phyloP scores from a whole-genome alignment of 2,329 filamentous ascomycete genomes.

The Elsinoe ampelina region DNA sequence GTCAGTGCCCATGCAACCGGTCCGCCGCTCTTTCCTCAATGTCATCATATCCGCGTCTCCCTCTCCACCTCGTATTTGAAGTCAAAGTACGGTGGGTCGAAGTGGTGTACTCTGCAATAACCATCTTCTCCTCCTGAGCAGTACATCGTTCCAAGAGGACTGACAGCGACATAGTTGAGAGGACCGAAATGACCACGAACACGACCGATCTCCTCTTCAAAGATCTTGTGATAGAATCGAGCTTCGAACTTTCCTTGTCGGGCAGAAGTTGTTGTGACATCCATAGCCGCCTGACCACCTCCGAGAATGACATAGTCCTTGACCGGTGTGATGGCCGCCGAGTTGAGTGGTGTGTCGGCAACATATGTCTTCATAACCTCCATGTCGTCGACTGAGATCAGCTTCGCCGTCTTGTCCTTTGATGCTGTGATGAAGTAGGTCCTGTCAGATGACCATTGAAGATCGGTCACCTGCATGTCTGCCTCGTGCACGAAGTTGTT shows the following conservation, averaged over 20 bases:
- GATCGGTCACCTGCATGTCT: constrained; percentile 73
- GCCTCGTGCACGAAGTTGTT: constrained; percentile 80
- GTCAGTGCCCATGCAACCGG: background rate
- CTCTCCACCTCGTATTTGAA: constrained; percentile 98
- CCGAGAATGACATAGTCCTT: constrained; percentile 98
- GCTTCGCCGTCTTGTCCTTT: constrained; percentile 96
- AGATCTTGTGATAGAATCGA: constrained; percentile 99
- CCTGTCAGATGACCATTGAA: constrained; percentile 88
- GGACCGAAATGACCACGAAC: constrained; percentile 96
- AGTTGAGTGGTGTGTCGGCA: constrained; percentile 93
- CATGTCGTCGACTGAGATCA: constrained; percentile 77
- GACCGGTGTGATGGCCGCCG: constrained; percentile 83
- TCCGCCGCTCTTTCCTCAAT: background rate
- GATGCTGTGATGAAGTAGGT: constrained; percentile 98
- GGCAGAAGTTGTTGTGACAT: constrained; percentile 88
- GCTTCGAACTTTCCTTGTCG: constrained; percentile 99
- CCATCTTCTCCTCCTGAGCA: constrained; percentile 95
- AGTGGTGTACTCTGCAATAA: constrained; percentile 96
- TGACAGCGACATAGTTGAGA: constrained; percentile 88
- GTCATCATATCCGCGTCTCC: constrained; percentile 43
- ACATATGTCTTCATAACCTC: constrained; percentile 86
- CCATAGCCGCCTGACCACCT: constrained; percentile 97
- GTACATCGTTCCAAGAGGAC: constrained; percentile 86
- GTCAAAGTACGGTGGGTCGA: constrained; percentile 97
- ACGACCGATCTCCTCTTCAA: constrained; percentile 96